Percentiles rank a stretch among this genome's conserved stretches.
Evolutionary conservation across 1,139 yeast species (phyloP).

Genomic region (Kodamaea fungicola): DNA sequence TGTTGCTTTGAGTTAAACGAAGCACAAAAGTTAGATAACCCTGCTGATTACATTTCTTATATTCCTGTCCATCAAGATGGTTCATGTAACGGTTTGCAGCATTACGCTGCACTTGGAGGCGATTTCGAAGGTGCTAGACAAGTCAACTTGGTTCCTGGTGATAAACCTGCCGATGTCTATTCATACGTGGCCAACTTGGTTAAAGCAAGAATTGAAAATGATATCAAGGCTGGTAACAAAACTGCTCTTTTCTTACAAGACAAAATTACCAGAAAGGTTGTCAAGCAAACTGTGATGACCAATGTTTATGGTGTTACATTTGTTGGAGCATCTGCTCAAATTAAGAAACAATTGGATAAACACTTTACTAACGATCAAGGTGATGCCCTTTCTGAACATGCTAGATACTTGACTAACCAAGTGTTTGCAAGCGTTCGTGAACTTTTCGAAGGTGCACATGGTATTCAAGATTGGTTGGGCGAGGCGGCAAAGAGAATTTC

Average conservation of each 20-base stretch:
- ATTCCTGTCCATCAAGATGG: conserved; percentile 97
- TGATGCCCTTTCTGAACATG: conserved; percentile 38
- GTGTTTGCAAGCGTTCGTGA: conserved; percentile 85
- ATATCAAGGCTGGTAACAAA: conserved; percentile 53
- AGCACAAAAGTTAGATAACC: conserved; percentile 70
- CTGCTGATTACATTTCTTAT: conserved; percentile 70
- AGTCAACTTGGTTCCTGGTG: conserved; percentile 81
- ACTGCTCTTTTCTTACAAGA: conserved; percentile 55
- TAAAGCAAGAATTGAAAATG: conserved; percentile 52
- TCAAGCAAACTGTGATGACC: conserved; percentile 97
- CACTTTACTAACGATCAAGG: conserved; percentile 43
- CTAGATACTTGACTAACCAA: conserved; percentile 70
- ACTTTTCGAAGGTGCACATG: conserved; percentile 87
- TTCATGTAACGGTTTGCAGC: conserved; percentile 95
- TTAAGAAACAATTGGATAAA: conserved; percentile 58
- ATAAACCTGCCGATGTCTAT: conserved; percentile 89
- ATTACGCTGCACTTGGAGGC: conserved; percentile 97
- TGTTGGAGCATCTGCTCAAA: conserved; percentile 90
- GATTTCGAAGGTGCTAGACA: conserved; percentile 92
- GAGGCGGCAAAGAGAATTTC: conserved; percentile 80
- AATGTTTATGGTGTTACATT: conserved; percentile 97
- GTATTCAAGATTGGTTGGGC: conserved; percentile 95
- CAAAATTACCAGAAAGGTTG: conserved; percentile 77
- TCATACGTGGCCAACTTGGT: conserved; percentile 78
- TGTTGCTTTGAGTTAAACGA: conserved; percentile 76